Evolutionary conservation across 768 basidiomycete species (phyloP).

Genomic region (Hygrocybe punicea): DNA sequence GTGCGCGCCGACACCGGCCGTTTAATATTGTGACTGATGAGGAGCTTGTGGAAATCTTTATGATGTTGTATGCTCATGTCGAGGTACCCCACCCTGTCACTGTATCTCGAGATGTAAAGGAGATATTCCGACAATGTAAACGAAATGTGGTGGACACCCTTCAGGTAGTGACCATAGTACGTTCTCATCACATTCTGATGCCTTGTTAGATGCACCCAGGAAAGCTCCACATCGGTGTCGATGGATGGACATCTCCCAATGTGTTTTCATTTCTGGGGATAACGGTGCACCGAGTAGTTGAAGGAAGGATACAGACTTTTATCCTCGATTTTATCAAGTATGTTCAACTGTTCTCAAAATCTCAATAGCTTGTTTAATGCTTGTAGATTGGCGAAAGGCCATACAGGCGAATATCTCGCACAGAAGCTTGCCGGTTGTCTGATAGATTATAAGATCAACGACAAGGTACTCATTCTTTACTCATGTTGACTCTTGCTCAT

Average conservation of each 20-base stretch:
- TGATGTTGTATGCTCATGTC: slow-evolving; percentile 32
- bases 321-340: slow-evolving; percentile 38
- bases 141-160: slow-evolving; percentile 18
- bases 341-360: slow-evolving; percentile 11
- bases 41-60: slow-evolving; percentile 31
- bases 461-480: slow-evolving; percentile 28
- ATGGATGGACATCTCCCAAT: slow-evolving; percentile 16
- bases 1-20: slow-evolving; percentile 21
- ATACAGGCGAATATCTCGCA: slow-evolving; percentile 36
- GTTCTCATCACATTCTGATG: background rate
- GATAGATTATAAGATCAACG: slow-evolving; percentile 30
- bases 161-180: slow-evolving; percentile 23
- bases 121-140: slow-evolving; percentile 22
- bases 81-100: slow-evolving; percentile 34
- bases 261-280: slow-evolving; percentile 9
- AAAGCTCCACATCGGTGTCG: slow-evolving; percentile 25
- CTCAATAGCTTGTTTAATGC: slow-evolving; percentile 12
- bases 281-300: slow-evolving; percentile 30
- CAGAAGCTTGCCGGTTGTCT: slow-evolving; percentile 31
- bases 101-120: slow-evolving; percentile 30
- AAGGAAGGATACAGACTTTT: slow-evolving; percentile 25
- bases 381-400: slow-evolving; percentile 21
- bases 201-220: slow-evolving; percentile 18
- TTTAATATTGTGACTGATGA: slow-evolving; percentile 33
- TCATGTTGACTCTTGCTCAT: background rate